Percentiles rank a stretch among this genome's conserved stretches.
These are phyloP conservation scores for Geum urbanum DNA, from an alignment of 306 rosid genomes.

Conservation along the genomic window DNA sequence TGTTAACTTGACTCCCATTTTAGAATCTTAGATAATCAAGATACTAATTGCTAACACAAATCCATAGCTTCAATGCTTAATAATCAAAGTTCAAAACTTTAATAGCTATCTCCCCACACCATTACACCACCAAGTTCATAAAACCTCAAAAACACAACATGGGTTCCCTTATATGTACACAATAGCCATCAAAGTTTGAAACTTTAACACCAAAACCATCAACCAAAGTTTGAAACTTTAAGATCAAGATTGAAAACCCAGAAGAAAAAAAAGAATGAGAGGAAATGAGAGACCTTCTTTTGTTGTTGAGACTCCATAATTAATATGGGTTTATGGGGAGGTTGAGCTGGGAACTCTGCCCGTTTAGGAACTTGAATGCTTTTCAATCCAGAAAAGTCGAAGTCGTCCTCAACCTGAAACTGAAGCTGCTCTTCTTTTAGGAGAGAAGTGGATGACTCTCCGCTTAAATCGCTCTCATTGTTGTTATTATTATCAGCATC, in stretches of 20 bases:
- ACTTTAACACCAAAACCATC: slow-evolving; percentile 4
- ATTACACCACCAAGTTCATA: neutral
- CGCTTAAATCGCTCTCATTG: slow-evolving; percentile 30
- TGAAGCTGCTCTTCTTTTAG: slow-evolving; percentile 12
- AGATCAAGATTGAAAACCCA: too few species aligned
- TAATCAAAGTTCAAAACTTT: neutral
- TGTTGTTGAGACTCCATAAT: slow-evolving; percentile 42
- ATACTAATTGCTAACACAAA: too few species aligned
- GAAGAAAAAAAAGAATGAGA: too few species aligned
- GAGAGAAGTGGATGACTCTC: slow-evolving; percentile 28
- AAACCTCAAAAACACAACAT: neutral
- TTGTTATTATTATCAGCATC: slow-evolving; percentile 1
- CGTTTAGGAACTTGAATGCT: slow-evolving; percentile 39
- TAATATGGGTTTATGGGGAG: slow-evolving; percentile 12
- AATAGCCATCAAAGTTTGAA: neutral
- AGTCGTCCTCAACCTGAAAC: slow-evolving; percentile 34
- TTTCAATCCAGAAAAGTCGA: slow-evolving; percentile 34
- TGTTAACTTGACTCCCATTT: too few species aligned
- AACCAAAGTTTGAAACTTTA: neutral
- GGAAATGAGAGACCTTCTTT: slow-evolving; percentile 35
- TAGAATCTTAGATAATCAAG: too few species aligned
- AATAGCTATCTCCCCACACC: neutral
- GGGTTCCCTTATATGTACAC: too few species aligned
- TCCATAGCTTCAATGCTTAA: too few species aligned
- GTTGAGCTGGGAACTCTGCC: slow-evolving; percentile 1